Percentiles rank a stretch among this genome's conserved stretches.
Conservation (phyloP, 306 rosid genomes). For the Vachellia collinsii region DNA sequence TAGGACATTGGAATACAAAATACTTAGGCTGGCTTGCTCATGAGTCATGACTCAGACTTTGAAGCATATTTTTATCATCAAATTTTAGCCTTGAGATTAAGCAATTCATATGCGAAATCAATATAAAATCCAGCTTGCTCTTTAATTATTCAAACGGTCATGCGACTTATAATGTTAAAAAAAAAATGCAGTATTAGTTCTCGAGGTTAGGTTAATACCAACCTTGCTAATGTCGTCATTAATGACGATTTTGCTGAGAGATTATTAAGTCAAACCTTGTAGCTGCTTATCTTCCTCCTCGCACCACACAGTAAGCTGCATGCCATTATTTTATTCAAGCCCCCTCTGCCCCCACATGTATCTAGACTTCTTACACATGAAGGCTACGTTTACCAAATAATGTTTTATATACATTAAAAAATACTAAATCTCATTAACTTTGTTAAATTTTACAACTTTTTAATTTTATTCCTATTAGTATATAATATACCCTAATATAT, state of each 20-base stretch:
- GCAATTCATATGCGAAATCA: neutral
- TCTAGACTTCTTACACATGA: neutral
- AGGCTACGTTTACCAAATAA: neutral
- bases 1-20: too few species aligned
- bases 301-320: constrained; percentile 5
- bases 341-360: neutral
- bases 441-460: too few species aligned
- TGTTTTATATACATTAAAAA: too few species aligned
- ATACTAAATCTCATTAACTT: too few species aligned
- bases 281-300: neutral
- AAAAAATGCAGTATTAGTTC: neutral
- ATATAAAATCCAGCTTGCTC: neutral
- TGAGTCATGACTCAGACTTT: neutral
- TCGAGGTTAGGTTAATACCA: constrained; percentile 14
- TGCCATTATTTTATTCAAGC: neutral
- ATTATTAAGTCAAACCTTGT: constrained; percentile 33
- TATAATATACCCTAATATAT: too few species aligned
- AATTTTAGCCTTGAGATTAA: neutral
- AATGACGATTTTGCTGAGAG: constrained; percentile 22
- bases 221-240: neutral
- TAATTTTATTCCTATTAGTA: too few species aligned
- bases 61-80: neutral
- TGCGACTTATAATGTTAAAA: neutral
- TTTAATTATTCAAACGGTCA: neutral
- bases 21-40: neutral